phyloP scores from a whole-genome alignment of 2,329 filamentous ascomycete species.

The Xylariomycetidae sp. region DNA sequence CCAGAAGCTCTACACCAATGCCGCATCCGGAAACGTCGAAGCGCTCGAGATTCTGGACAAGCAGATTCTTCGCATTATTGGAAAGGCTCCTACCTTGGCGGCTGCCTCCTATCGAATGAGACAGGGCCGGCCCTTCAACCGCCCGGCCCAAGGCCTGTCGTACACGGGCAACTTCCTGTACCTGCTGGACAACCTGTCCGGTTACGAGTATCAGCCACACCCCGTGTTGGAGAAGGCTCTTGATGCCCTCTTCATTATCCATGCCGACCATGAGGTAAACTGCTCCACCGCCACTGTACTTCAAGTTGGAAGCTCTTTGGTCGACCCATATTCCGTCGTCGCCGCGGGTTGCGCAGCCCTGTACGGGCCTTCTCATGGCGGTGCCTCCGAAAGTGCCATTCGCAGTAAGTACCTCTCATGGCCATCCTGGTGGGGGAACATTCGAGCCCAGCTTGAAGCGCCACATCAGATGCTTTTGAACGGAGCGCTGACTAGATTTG shows the following conservation, averaged over 20 bases:
- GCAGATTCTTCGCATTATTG: conserved; percentile 48
- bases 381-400: conserved; percentile 54
- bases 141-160: conserved; percentile 40
- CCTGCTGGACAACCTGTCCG: conserved; percentile 48
- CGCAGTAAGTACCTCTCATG: too few relatives aligned
- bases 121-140: conserved; percentile 46
- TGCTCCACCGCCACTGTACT: conserved; percentile 52
- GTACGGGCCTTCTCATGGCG: conserved; percentile 54
- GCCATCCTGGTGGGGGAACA: too few relatives aligned
- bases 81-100: conserved; percentile 46
- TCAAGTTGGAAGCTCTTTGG: conserved; percentile 50
- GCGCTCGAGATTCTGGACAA: conserved; percentile 43
- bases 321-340: conserved; percentile 52
- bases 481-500: too few relatives aligned
- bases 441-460: too few relatives aligned
- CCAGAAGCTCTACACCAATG: conserved; percentile 45
- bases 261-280: conserved; percentile 57
- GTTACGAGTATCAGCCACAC: conserved; percentile 42
- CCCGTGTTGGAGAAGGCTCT: conserved; percentile 45
- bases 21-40: conserved; percentile 35
- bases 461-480: too few relatives aligned
- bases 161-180: conserved; percentile 53
- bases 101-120: conserved; percentile 50
- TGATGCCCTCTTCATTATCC: conserved; percentile 50
- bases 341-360: conserved; percentile 47